Evolutionary conservation across 805 yeast species (phyloP).

Genomic region (Wickerhamomyces queroliae): DNA sequence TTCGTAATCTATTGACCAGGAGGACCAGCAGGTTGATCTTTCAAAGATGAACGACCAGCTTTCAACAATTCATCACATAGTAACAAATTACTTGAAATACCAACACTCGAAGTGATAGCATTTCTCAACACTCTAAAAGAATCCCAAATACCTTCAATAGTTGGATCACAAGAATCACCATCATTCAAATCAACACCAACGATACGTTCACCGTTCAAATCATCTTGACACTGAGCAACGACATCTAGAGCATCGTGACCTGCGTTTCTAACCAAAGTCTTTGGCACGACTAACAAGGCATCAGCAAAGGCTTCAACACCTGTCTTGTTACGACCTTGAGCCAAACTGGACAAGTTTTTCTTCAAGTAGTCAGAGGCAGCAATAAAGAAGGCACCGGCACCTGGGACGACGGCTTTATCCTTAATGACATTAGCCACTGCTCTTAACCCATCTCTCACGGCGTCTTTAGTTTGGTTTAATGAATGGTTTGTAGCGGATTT

Average conservation of each 20-base stretch:
- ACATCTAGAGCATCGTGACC: slow-evolving; percentile 93
- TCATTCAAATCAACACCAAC: slow-evolving; percentile 88
- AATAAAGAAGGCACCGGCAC: slow-evolving; percentile 94
- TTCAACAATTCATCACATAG: slow-evolving; percentile 93
- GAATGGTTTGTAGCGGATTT: slow-evolving; percentile 91
- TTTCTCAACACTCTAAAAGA: slow-evolving; percentile 91
- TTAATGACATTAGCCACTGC: slow-evolving; percentile 88
- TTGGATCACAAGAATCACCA: slow-evolving; percentile 96
- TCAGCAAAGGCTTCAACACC: slow-evolving; percentile 95
- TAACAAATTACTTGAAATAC: slow-evolving; percentile 87
- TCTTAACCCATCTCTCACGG: slow-evolving; percentile 94
- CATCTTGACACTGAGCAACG: slow-evolving; percentile 84
- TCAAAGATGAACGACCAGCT: slow-evolving; percentile 93
- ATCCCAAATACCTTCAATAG: slow-evolving; percentile 94
- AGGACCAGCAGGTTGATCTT: slow-evolving; percentile 33
- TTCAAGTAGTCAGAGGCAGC: slow-evolving; percentile 69
- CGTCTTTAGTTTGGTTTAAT: slow-evolving; percentile 90
- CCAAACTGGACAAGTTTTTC: slow-evolving; percentile 44
- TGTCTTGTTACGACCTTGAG: slow-evolving; percentile 80
- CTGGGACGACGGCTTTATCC: slow-evolving; percentile 85
- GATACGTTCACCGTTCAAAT: slow-evolving; percentile 67
- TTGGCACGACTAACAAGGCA: slow-evolving; percentile 85
- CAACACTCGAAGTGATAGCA: slow-evolving; percentile 87
- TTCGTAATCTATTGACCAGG: slow-evolving; percentile 12
- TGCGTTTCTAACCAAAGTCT: slow-evolving; percentile 85